Percentiles rank a stretch among this genome's conserved stretches.
These are phyloP conservation scores for Monosporascus sp. DNA, from an alignment of 2,329 filamentous ascomycete species.

Conservation along the genomic window DNA sequence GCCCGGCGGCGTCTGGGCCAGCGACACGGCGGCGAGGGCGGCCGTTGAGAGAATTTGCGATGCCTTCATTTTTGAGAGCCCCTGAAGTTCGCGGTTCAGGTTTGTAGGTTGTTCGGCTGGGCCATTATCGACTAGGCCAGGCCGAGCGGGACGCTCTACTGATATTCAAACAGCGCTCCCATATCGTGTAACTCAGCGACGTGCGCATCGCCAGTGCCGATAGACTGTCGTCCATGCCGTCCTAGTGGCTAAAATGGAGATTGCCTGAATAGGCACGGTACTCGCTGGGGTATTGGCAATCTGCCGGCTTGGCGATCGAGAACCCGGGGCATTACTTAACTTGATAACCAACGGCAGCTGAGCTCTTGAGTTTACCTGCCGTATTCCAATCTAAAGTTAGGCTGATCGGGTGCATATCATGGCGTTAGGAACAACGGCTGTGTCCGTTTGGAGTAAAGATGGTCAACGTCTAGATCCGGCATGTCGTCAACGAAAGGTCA, in stretches of 20 bases:
- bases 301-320: slow-evolving; percentile 16
- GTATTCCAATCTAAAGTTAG: no score
- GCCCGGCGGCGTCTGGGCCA: slow-evolving; percentile 20
- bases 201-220: slow-evolving; percentile 5
- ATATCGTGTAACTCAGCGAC: slow-evolving; percentile 1
- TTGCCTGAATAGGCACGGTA: slow-evolving; percentile 15
- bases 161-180: not conserved
- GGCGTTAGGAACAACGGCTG: no score
- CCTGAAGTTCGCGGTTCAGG: not conserved
- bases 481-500: no score
- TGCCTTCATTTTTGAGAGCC: slow-evolving; percentile 16
- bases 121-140: not conserved
- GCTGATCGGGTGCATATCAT: no score
- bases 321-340: not conserved
- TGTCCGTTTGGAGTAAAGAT: no score
- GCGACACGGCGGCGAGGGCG: slow-evolving; percentile 12
- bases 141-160: not conserved
- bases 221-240: slow-evolving; percentile 8
- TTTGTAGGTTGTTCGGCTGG: not conserved
- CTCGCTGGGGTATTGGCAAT: slow-evolving; percentile 6
- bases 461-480: no score
- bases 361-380: not conserved
- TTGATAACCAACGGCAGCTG: not conserved
- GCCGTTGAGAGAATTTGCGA: slow-evolving; percentile 12
- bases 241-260: slow-evolving; percentile 14